Base-by-base conservation (phyloP, 176 grass and related monocot species). In the Urochloa ruziziensis region DNA sequence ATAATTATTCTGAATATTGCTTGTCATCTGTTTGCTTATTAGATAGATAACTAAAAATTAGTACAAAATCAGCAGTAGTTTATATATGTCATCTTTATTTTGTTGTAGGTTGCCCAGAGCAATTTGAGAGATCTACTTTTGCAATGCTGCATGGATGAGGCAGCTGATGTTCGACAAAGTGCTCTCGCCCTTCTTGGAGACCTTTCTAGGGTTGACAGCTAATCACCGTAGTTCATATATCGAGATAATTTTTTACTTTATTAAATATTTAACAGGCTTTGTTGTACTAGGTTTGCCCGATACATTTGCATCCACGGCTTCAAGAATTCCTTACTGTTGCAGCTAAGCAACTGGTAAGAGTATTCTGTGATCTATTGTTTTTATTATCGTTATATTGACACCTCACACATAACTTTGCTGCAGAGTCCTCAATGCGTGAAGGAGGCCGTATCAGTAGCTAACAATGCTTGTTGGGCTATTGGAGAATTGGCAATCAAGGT, bases 381-480 rank as follows among this genome's bases (percentile, higher is more conserved):
- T 63, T 58, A 2, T 8, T 51, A 36, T 47, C 23, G 48, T 36
- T 71, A 70, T 33, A 23, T 72, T 17, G 66, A 58, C 75, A 79
- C 3, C 78, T 88, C 30, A 94, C 73, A 37, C 30, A 57, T 67
- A 80, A 88, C 83, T 51, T 62, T 24, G 28, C 67, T 84, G 83
- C 80, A 98, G 96, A 95, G 43, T 62, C 85, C 89, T 9, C 83
- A 86, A 62, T 81, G 66, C 44, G 87, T 98, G 67, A 98, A 98
- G 85, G 96, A 95, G 78, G 91, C 93, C 68, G 87, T 92, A 16
- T 98, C 96, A 49, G 96, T 95, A 21, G 96, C 96, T 63, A 98
- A 98, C 67, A 98, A 98, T 87, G 96, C 96, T 80, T 98, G 96
- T 57, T 98, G 96, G 96, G 96, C 96, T 43, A 95, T 98, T 81